These are phyloP conservation scores for Neofusicoccum parvum DNA, from an alignment of 2,329 filamentous ascomycete species.

Conservation along the genomic window DNA sequence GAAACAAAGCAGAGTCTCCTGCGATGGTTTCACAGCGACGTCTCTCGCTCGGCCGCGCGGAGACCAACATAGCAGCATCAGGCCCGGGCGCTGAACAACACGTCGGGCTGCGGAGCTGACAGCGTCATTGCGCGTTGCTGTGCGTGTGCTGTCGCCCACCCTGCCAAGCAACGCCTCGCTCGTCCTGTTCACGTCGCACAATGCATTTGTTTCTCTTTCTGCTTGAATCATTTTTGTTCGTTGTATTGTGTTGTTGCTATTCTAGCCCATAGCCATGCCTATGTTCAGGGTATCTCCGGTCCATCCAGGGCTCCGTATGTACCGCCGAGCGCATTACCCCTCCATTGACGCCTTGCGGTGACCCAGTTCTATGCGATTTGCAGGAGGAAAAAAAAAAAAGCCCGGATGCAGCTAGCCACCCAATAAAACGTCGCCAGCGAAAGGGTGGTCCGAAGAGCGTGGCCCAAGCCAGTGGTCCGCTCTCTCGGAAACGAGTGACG, in stretches of 20 bases:
- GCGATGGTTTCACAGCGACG: no score
- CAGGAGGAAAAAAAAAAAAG: background rate
- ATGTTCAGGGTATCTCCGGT: slow-evolving; percentile 11
- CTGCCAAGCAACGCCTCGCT: background rate
- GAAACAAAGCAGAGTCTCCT: no score
- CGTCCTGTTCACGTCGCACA: background rate
- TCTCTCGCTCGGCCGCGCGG: no score
- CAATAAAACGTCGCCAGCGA: slow-evolving; percentile 15
- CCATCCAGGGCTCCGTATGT: slow-evolving; percentile 3
- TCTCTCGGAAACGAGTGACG: slow-evolving; percentile 5
- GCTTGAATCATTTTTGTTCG: background rate
- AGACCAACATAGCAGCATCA: no score
- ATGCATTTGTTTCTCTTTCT: background rate
- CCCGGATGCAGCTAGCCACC: slow-evolving; percentile 15
- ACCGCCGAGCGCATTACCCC: background rate
- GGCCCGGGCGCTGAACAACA: background rate
- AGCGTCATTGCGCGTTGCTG: slow-evolving; percentile 1
- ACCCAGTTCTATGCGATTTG: slow-evolving; percentile 11
- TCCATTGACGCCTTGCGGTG: slow-evolving; percentile 13
- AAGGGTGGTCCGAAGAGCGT: slow-evolving; percentile 12
- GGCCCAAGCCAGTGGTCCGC: slow-evolving; percentile 13
- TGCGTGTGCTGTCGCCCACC: background rate
- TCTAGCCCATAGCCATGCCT: background rate
- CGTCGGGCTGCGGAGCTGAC: slow-evolving; percentile 8
- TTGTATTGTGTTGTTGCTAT: background rate